phyloP scores from a whole-genome alignment of 805 yeast species.

The Candida adriatica region DNA sequence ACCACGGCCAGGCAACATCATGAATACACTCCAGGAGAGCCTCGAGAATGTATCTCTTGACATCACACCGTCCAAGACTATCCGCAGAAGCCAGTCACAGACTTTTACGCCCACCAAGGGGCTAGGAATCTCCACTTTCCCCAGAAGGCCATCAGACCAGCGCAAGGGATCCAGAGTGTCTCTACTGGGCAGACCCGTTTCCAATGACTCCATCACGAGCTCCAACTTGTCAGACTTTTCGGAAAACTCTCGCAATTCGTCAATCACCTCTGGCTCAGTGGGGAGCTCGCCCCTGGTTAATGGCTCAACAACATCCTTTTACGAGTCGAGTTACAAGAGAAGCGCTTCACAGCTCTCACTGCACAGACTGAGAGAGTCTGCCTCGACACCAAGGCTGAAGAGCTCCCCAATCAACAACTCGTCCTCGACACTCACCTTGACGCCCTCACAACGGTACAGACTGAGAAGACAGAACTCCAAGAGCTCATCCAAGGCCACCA shows the following conservation, averaged over 20 bases:
- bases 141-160: conserved; percentile 22
- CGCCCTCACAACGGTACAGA: conserved; percentile 37
- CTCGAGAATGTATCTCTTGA: conserved; percentile 13
- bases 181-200: conserved; percentile 22
- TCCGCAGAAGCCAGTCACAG: conserved; percentile 6
- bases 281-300: conserved; percentile 14
- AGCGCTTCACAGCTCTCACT: conserved; percentile 2
- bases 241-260: conserved; percentile 22
- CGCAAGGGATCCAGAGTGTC: conserved; percentile 8
- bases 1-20: too few relatives aligned
- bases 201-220: conserved; percentile 23
- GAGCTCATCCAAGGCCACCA: conserved; percentile 25
- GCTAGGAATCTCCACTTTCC: conserved; percentile 12
- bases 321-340: conserved; percentile 1
- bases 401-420: neutral
- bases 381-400: conserved; percentile 8
- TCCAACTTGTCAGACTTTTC: conserved; percentile 16
- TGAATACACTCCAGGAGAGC: conserved; percentile 11
- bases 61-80: conserved; percentile 2
- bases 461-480: conserved; percentile 32
- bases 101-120: conserved; percentile 11
- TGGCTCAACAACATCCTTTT: conserved; percentile 3
- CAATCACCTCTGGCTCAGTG: conserved; percentile 21
- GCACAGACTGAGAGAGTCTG: conserved; percentile 5
- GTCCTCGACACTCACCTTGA: conserved; percentile 17